These are phyloP conservation scores for Parmales sp. DNA, from an alignment of 108 stramenopile genomes.

Conservation along the genomic window DNA sequence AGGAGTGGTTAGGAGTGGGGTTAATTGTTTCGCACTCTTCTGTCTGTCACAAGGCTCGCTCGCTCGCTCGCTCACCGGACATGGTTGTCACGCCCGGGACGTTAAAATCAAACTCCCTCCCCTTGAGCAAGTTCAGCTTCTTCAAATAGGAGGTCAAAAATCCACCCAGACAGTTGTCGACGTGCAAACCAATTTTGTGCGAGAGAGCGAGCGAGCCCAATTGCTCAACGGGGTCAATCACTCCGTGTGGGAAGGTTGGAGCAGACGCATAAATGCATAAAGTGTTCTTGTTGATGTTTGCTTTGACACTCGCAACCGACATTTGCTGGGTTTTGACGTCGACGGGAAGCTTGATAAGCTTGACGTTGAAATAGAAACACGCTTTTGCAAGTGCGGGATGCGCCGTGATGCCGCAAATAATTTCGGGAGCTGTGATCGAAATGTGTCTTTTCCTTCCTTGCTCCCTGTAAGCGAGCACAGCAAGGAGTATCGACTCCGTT, in stretches of 20 bases:
- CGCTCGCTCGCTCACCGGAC: too few relatives aligned
- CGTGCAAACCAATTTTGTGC: conserved; percentile 10
- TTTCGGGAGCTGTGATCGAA: neutral
- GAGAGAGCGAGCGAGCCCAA: neutral
- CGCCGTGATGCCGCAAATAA: conserved; percentile 9
- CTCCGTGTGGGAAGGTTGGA: conserved; percentile 16
- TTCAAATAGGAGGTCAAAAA: neutral
- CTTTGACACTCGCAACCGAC: neutral
- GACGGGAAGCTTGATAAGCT: conserved; percentile 12
- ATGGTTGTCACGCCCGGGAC: conserved; percentile 26
- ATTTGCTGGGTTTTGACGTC: neutral
- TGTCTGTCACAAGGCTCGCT: too few relatives aligned
- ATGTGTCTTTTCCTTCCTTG: neutral
- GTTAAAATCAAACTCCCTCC: conserved; percentile 15
- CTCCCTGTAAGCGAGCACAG: conserved; percentile 12
- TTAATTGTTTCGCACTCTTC: too few relatives aligned
- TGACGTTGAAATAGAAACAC: conserved; percentile 6
- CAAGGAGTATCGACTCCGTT: conserved; percentile 19
- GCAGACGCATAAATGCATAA: conserved; percentile 11
- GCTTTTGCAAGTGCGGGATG: conserved; percentile 22
- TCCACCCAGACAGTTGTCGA: conserved; percentile 22
- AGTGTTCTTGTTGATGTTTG: conserved; percentile 9
- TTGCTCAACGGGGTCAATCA: conserved; percentile 12
- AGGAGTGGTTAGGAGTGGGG: too few relatives aligned
- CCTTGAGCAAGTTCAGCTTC: neutral